Evolutionary conservation across 495 filamentous ascomycete species (phyloP).

Genomic region (Lophium mytilinum): DNA sequence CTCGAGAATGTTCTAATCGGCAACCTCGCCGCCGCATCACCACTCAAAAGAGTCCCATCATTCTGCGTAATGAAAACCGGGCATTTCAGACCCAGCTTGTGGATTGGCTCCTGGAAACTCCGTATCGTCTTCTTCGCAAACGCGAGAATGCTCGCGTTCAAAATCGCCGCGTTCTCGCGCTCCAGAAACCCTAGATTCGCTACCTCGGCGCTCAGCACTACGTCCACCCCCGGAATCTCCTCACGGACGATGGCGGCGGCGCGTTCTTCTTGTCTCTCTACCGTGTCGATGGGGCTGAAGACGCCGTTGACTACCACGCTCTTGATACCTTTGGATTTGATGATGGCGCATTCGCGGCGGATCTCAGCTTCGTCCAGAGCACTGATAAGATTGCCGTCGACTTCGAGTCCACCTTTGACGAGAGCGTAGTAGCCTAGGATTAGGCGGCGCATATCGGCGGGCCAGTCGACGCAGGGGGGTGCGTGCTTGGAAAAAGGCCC

Average conservation of each 20-base stretch:
- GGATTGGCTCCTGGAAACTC: constrained; percentile 38
- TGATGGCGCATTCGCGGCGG: constrained; percentile 33
- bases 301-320: constrained; percentile 50
- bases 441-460: constrained; percentile 25
- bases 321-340: constrained; percentile 39
- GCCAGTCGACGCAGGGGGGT: constrained; percentile 47
- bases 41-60: constrained; percentile 41
- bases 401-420: constrained; percentile 42
- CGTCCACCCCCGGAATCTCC: constrained; percentile 41
- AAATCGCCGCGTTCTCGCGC: constrained; percentile 47
- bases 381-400: constrained; percentile 42
- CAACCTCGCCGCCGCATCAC: constrained; percentile 35
- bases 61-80: constrained; percentile 47
- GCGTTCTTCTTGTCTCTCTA: constrained; percentile 42
- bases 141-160: constrained; percentile 42
- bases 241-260: constrained; percentile 37
- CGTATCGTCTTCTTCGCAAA: constrained; percentile 40
- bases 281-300: constrained; percentile 49
- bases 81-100: constrained; percentile 36
- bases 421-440: constrained; percentile 40
- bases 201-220: constrained; percentile 41
- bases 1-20: constrained; percentile 46
- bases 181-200: constrained; percentile 43
- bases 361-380: constrained; percentile 43
- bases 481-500: constrained; percentile 47